Conservation (phyloP, 2,329 filamentous ascomycete species). For the Fusarium foetens region DNA sequence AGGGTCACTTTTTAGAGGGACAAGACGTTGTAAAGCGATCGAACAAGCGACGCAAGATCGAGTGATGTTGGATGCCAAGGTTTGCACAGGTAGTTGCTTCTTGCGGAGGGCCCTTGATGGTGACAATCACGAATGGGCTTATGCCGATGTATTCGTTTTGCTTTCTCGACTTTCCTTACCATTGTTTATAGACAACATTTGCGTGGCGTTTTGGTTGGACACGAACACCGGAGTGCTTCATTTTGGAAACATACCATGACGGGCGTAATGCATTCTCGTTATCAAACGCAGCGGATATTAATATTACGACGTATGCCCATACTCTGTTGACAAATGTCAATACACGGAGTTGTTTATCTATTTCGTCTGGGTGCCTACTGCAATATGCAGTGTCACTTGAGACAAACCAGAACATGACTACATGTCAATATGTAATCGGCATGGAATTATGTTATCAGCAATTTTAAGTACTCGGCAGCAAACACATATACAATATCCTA, state of each 20-base stretch:
- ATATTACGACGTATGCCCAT: not conserved
- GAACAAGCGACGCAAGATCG: constrained; percentile 60
- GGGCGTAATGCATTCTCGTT: constrained; percentile 14
- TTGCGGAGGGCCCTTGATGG: not conserved
- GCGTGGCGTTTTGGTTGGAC: constrained; percentile 29
- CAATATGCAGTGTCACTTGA: not conserved
- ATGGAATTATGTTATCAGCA: not conserved
- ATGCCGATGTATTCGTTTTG: not conserved
- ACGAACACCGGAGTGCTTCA: constrained; percentile 4
- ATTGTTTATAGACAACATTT: constrained; percentile 8
- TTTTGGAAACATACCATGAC: constrained; percentile 31
- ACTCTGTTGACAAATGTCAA: not conserved
- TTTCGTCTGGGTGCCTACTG: not conserved
- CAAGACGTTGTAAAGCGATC: constrained; percentile 53
- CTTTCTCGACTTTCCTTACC: constrained; percentile 2
- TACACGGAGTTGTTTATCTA: not conserved
- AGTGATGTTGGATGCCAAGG: constrained; percentile 5
- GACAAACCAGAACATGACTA: not conserved
- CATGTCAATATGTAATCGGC: not conserved
- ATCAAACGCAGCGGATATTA: not conserved
- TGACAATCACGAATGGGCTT: not conserved
- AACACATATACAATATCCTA: not conserved
- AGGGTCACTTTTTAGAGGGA: constrained; percentile 63
- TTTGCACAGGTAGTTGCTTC: not conserved
- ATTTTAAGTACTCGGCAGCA: not conserved